A percentile compares a stretch with the other conserved stretches of the same genome.
phyloP scores from a whole-genome alignment of 768 basidiomycete genomes.

The Pleurotus platypus region DNA sequence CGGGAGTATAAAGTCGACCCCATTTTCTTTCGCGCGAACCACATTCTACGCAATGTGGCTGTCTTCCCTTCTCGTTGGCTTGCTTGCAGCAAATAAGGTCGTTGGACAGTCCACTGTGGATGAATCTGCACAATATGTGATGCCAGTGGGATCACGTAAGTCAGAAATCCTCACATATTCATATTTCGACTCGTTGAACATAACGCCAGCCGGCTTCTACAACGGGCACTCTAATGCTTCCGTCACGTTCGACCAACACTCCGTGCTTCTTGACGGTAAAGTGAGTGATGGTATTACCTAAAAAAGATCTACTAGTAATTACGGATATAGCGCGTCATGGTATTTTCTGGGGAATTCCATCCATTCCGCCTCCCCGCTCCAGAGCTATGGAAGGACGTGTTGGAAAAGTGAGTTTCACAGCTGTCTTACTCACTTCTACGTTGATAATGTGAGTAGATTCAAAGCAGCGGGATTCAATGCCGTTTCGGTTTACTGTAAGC shows the following conservation, averaged over 20 bases:
- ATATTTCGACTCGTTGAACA: not conserved
- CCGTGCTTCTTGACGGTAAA: slow-evolving; percentile 30
- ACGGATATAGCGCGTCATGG: slow-evolving; percentile 36
- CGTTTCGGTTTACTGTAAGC: slow-evolving; percentile 54
- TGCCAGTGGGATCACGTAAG: slow-evolving; percentile 2
- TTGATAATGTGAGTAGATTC: slow-evolving; percentile 15
- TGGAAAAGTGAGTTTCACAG: slow-evolving; percentile 42
- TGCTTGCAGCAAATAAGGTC: not conserved
- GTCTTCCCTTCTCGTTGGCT: not conserved
- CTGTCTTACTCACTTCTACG: not conserved
- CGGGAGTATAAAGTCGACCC: not conserved
- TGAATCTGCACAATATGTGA: not conserved
- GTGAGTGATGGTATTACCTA: slow-evolving; percentile 10
- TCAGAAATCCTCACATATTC: not conserved
- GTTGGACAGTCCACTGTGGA: slow-evolving; percentile 16
- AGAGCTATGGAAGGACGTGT: slow-evolving; percentile 62
- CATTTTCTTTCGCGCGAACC: not conserved
- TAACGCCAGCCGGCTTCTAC: slow-evolving; percentile 17
- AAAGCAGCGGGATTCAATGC: slow-evolving; percentile 68
- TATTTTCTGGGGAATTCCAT: slow-evolving; percentile 69
- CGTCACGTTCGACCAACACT: slow-evolving; percentile 33
- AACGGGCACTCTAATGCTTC: slow-evolving; percentile 25
- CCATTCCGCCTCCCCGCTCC: slow-evolving; percentile 65
- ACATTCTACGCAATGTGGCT: not conserved
- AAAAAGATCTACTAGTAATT: not conserved